Evolutionary conservation across 2,329 filamentous ascomycete genomes (phyloP).

Genomic region (Cladosporium sphaerospermum): DNA sequence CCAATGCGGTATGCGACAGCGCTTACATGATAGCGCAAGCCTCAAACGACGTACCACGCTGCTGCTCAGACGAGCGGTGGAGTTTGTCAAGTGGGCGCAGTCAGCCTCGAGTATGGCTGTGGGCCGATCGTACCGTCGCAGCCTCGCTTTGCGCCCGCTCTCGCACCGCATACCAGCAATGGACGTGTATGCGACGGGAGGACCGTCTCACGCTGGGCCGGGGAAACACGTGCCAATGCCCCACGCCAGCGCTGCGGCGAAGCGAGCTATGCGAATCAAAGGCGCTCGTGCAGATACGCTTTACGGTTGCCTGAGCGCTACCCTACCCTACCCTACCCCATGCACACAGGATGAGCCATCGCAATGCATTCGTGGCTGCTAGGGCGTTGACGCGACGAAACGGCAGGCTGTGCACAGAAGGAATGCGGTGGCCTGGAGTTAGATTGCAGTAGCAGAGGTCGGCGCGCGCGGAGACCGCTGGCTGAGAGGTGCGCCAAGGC

Average conservation of each 20-base stretch:
- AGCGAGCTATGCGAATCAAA: not conserved
- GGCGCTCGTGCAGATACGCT: not conserved
- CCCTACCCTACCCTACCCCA: not conserved
- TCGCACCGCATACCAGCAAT: too few relatives aligned
- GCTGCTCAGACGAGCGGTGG: constrained; percentile 1
- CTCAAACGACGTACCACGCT: not conserved
- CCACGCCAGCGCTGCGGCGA: constrained; percentile 3
- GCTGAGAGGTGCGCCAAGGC: constrained; percentile 9
- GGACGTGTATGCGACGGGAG: not conserved
- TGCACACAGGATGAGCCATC: not conserved
- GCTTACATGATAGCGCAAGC: constrained; percentile 1
- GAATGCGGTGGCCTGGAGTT: constrained; percentile 11
- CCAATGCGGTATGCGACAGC: constrained; percentile 4
- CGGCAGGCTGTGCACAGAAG: constrained; percentile 9
- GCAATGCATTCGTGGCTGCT: constrained; percentile 4
- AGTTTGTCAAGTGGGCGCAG: not conserved
- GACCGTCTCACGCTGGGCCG: constrained; percentile 2
- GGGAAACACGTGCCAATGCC: constrained; percentile 1
- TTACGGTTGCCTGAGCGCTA: constrained; percentile 6
- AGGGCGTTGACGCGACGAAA: not conserved
- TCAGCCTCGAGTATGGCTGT: constrained; percentile 6
- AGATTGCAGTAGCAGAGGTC: not conserved
- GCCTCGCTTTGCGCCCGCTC: too few relatives aligned
- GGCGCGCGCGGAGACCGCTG: constrained; percentile 4
- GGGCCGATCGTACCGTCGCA: not conserved